phyloP scores from a whole-genome alignment of 306 rosid species.

The Rosa persica region DNA sequence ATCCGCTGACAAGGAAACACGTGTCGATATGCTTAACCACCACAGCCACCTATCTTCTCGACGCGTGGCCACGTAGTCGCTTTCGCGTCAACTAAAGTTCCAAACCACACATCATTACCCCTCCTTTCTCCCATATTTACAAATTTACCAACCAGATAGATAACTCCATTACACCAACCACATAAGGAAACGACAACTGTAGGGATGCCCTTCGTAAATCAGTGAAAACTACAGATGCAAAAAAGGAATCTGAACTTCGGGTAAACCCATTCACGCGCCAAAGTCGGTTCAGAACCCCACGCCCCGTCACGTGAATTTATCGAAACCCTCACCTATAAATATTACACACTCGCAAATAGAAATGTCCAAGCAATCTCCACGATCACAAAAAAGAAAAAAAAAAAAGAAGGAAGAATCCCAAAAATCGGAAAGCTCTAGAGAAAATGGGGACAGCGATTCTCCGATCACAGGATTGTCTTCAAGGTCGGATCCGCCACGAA shows the following conservation, averaged over 20 bases:
- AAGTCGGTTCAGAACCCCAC: background rate
- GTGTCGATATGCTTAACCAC: background rate
- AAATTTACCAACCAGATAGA: background rate
- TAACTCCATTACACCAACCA: background rate
- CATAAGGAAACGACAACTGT: background rate
- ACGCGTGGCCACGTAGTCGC: background rate
- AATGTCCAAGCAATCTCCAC: background rate
- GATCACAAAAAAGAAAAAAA: too few relatives aligned
- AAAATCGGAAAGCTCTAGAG: background rate
- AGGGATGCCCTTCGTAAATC: conserved; percentile 1
- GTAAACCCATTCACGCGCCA: background rate
- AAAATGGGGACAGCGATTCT: conserved; percentile 54
- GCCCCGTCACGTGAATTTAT: background rate
- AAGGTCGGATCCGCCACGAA: conserved; percentile 37
- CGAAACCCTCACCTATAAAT: conserved; percentile 1
- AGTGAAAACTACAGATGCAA: background rate
- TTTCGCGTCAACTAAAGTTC: background rate
- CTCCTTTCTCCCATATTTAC: background rate
- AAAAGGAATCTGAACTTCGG: background rate
- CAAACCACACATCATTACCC: background rate
- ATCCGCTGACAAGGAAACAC: background rate
- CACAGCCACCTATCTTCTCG: background rate
- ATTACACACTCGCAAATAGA: background rate
- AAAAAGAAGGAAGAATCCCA: background rate
- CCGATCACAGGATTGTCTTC: conserved; percentile 45